phyloP scores from a whole-genome alignment of 164 flowering plant genomes.

The Kingdonia uniflora region DNA sequence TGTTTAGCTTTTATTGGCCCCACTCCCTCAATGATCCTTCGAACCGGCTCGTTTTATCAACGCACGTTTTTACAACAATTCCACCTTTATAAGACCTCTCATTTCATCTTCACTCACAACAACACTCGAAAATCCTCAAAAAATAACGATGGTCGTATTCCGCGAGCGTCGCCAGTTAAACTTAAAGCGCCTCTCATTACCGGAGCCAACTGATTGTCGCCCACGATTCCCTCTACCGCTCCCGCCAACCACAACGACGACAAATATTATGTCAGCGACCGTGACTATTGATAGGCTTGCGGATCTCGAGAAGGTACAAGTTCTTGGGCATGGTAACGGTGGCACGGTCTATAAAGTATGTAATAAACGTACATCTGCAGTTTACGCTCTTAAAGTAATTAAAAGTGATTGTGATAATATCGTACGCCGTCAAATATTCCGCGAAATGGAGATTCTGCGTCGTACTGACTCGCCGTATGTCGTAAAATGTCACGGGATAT shows the following conservation, averaged over 20 bases:
- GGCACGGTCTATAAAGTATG: conserved; percentile 75
- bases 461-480: conserved; percentile 58
- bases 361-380: conserved; percentile 33
- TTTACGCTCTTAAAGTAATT: conserved; percentile 61
- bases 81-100: too few species aligned
- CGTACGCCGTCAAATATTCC: conserved; percentile 41
- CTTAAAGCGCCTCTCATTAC: conserved; percentile 27
- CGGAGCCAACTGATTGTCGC: conserved; percentile 22
- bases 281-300: conserved; percentile 12
- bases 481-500: conserved; percentile 28
- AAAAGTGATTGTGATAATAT: conserved; percentile 33
- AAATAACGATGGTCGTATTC: conserved; percentile 31
- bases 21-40: too few species aligned
- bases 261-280: background rate
- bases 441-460: conserved; percentile 59
- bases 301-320: conserved; percentile 38
- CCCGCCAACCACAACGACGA: conserved; percentile 4
- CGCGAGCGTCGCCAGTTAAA: conserved; percentile 38
- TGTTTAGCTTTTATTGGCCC: too few species aligned
- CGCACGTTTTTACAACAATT: too few species aligned
- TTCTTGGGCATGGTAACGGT: conserved; percentile 74
- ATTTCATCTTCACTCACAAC: too few species aligned
- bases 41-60: too few species aligned
- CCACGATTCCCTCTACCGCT: conserved; percentile 37
- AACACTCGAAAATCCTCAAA: too few species aligned